Evolutionary conservation across 2,329 filamentous ascomycete genomes (phyloP).

Genomic region (Colletotrichum siamense): DNA sequence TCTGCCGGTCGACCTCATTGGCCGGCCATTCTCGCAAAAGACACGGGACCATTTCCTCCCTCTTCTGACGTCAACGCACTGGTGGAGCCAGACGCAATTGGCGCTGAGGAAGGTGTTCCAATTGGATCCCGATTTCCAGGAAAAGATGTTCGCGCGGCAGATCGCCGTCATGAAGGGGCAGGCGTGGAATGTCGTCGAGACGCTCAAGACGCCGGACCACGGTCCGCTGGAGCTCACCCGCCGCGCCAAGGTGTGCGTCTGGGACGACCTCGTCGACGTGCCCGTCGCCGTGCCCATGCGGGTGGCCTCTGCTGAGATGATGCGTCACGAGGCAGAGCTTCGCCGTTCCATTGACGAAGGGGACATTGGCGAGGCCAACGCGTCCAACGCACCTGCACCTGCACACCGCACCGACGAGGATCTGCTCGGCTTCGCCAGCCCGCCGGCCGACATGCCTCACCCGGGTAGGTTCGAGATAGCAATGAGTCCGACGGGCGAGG

Average conservation of each 20-base stretch:
- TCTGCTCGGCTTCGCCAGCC: constrained; percentile 70
- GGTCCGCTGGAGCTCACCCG: constrained; percentile 92
- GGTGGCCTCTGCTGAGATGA: constrained; percentile 83
- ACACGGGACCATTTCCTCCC: constrained; percentile 96
- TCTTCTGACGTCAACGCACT: constrained; percentile 88
- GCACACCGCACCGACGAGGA: constrained; percentile 56
- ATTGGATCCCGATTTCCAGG: constrained; percentile 94
- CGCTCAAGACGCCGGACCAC: constrained; percentile 89
- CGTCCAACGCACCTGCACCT: constrained; percentile 37
- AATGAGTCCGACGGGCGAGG: constrained; percentile 48
- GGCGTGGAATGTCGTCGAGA: constrained; percentile 99
- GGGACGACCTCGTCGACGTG: constrained; percentile 97
- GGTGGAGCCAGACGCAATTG: constrained; percentile 95
- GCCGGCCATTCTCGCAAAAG: constrained; percentile 92
- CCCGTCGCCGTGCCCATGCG: constrained; percentile 92
- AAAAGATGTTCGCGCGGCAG: constrained; percentile 98
- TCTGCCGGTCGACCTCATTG: constrained; percentile 93
- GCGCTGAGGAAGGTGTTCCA: constrained; percentile 87
- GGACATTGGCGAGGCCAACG: constrained; percentile 73
- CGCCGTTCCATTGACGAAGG: constrained; percentile 73
- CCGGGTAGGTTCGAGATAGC: constrained; percentile 77
- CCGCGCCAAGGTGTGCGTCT: constrained; percentile 90
- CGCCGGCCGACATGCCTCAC: constrained; percentile 72
- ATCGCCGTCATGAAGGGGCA: constrained; percentile 99
- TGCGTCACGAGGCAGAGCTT: constrained; percentile 47